Evolutionary conservation across 352 stramenopile species (phyloP).

Genomic region (Blastocystis sp.): DNA sequence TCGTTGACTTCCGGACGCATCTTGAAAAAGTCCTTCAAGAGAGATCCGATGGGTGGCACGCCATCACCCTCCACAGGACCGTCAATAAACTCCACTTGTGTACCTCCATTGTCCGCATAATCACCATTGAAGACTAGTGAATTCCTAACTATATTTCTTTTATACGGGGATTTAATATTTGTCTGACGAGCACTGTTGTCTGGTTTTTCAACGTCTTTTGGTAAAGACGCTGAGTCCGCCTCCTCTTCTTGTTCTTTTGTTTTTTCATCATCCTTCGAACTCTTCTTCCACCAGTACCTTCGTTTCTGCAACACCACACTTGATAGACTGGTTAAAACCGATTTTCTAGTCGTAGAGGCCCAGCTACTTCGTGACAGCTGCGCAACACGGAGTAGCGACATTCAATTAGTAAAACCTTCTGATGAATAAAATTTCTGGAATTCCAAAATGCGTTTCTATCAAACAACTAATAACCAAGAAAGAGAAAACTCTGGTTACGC

Average conservation of each 20-base stretch:
- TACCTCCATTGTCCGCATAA: background rate
- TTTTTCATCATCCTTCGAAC: background rate
- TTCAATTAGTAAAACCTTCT: background rate
- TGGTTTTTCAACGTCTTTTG: background rate
- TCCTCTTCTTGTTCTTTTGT: background rate
- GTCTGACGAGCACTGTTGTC: background rate
- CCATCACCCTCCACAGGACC: background rate
- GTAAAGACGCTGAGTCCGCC: background rate
- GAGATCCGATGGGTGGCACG: background rate
- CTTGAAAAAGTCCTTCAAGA: background rate
- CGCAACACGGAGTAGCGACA: background rate
- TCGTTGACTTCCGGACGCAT: background rate
- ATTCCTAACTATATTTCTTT: background rate
- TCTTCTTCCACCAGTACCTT: background rate
- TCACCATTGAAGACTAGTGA: background rate
- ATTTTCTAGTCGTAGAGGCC: background rate
- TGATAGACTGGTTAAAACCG: background rate
- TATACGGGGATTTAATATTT: background rate
- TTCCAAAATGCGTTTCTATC: background rate
- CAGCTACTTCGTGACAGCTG: background rate
- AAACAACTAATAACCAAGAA: background rate
- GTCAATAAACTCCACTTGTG: background rate
- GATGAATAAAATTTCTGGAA: background rate
- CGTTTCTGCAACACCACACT: background rate
- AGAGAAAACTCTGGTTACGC: slow-evolving; percentile 12